Evolutionary conservation across 2,329 filamentous ascomycete genomes (phyloP), one percentile per base, ranked within the genome.

Genomic region (Arthrobotrys pseudoclavata): DNA sequence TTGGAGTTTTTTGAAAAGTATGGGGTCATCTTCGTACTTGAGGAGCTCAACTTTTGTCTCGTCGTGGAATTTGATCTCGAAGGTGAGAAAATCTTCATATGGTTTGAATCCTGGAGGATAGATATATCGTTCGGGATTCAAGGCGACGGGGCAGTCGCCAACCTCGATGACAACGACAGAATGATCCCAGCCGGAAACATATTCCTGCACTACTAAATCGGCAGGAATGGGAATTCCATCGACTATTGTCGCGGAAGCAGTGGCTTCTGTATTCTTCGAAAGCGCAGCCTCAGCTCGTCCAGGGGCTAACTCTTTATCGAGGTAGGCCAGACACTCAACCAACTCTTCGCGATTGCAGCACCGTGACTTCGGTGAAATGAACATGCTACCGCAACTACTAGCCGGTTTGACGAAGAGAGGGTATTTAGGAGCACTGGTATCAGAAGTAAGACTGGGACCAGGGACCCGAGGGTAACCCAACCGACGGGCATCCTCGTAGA

Each of bases 61-160:
- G 0, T 55, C 48, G 52, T 81, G 69, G 29, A 81, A 81, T 48
- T 81, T 81, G 4, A 80, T 31, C 37, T 81, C 81, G 6, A 81
- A 79, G 10, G 79, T 81, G 13, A 81, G 42, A 52, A 81, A 80
- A 3, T 76, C 60, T 12, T 72, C 69, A 48, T 67, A 55, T 20
- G 50, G 50, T n/a, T 26, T 53, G 15, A 53, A 53, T 4, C 50
- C 50, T 20, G 26, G n/a, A 9, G 50, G 50, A 12, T 53, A 53
- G 50, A 31, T 10, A 34, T 53, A 53, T 20, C 26, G 13, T 34
- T 53, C 50, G 1, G 80, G 80, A 15, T 69, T 76, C 15, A 82
- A 74, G 20, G 81, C 66, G 4, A 80, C 55, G 1, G 79, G 61
- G 26, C 37, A 71, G 22, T 79, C 71, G 5, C 81, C 80, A 52